Evolutionary conservation across 106 monocot species (phyloP).

Genomic region (Posidonia australis): DNA sequence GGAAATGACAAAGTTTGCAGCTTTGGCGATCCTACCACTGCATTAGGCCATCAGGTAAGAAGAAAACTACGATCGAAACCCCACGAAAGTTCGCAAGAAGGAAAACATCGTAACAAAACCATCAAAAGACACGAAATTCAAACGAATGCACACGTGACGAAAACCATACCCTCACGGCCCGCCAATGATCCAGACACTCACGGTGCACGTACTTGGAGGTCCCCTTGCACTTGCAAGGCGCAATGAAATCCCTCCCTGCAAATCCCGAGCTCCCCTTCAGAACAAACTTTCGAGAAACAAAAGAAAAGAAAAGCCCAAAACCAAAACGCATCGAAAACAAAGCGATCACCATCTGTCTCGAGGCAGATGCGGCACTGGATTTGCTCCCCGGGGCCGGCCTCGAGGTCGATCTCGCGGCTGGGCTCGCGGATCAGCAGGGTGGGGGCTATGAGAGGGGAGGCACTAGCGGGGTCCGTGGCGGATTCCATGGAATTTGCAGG

Average conservation of each 20-base stretch:
- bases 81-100: too few relatives aligned
- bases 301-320: too few relatives aligned
- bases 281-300: background rate
- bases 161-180: conserved; percentile 15
- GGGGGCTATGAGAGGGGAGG: conserved; percentile 15
- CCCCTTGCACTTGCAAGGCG: conserved; percentile 31
- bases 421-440: conserved; percentile 4
- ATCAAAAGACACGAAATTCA: too few relatives aligned
- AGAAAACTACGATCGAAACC: too few relatives aligned
- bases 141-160: background rate
- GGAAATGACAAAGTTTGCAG: too few relatives aligned
- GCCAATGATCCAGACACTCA: conserved; percentile 33
- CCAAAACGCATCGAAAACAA: background rate
- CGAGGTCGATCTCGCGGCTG: conserved; percentile 20
- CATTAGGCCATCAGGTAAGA: too few relatives aligned
- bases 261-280: background rate
- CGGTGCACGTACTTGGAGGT: conserved; percentile 30
- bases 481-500: conserved; percentile 6
- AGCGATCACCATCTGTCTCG: conserved; percentile 21
- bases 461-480: background rate
- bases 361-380: conserved; percentile 37
- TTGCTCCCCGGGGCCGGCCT: conserved; percentile 26
- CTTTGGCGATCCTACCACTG: too few relatives aligned
- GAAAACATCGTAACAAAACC: background rate
- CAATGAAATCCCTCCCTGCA: conserved; percentile 29